Conservation (phyloP, 805 yeast genomes). For the Blastobotrys mokoenaii region DNA sequence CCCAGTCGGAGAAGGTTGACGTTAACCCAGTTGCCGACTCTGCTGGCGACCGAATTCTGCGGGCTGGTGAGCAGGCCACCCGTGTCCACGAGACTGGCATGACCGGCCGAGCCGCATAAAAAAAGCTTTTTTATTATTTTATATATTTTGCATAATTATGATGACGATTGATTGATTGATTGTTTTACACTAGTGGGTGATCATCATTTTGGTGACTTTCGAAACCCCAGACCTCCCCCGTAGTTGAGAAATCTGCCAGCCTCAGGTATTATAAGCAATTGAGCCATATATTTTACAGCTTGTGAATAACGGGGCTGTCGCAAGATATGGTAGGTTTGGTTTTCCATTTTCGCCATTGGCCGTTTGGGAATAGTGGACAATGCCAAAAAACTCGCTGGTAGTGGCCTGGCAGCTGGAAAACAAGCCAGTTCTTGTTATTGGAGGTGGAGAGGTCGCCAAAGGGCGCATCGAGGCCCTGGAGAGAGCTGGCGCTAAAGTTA, state of each 20-base stretch:
- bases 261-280: too few species aligned
- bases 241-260: too few species aligned
- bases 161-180: too few species aligned
- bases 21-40: constrained; percentile 48
- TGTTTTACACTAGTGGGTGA: too few species aligned
- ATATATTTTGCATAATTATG: background rate
- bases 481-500: constrained; percentile 61
- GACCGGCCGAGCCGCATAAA: constrained; percentile 52
- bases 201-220: too few species aligned
- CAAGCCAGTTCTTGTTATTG: constrained; percentile 61
- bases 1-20: constrained; percentile 55
- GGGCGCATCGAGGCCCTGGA: constrained; percentile 59
- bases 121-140: background rate
- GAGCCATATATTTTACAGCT: too few species aligned
- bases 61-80: constrained; percentile 56
- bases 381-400: constrained; percentile 4
- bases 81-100: constrained; percentile 35
- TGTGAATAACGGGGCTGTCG: too few species aligned
- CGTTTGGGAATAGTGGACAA: too few species aligned
- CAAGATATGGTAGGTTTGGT: too few species aligned
- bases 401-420: constrained; percentile 26
- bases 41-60: constrained; percentile 45
- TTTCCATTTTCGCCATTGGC: too few species aligned
- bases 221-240: too few species aligned
- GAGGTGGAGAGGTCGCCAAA: constrained; percentile 62